Percentiles rank a stretch among this genome's conserved stretches.
Evolutionary conservation across 495 filamentous ascomycete species (phyloP).

Genomic region (Xylaria flabelliformis): DNA sequence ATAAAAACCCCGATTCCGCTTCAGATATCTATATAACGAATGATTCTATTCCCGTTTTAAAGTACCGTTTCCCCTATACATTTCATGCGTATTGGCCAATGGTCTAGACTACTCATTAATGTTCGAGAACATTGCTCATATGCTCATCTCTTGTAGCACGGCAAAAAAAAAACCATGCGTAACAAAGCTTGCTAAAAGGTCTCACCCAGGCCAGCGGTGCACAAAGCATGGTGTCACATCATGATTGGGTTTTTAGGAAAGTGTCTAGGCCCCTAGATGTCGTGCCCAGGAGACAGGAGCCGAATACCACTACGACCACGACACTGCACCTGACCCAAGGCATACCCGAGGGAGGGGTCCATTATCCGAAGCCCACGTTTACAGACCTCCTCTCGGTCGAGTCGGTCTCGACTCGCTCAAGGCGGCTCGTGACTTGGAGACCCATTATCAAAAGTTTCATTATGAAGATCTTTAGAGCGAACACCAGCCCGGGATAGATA

Average conservation of each 20-base stretch:
- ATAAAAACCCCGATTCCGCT: background rate
- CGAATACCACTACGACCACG: slow-evolving; percentile 9
- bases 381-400: background rate
- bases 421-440: background rate
- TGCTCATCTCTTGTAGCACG: background rate
- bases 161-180: background rate
- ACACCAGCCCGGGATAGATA: background rate
- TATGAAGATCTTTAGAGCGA: slow-evolving; percentile 4
- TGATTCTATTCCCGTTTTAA: background rate
- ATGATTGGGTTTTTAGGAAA: slow-evolving; percentile 4
- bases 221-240: background rate
- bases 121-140: background rate
- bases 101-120: background rate
- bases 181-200: background rate
- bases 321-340: background rate
- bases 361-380: slow-evolving; percentile 9
- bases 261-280: slow-evolving; percentile 15
- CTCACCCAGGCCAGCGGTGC: background rate
- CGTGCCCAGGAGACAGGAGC: slow-evolving; percentile 6
- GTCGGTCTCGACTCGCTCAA: background rate
- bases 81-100: background rate
- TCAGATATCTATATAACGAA: background rate
- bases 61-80: too few relatives aligned
- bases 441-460: background rate
- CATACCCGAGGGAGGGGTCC: slow-evolving; percentile 3